Base-by-base conservation (phyloP, 306 rosid genomes). In the Geum urbanum region DNA sequence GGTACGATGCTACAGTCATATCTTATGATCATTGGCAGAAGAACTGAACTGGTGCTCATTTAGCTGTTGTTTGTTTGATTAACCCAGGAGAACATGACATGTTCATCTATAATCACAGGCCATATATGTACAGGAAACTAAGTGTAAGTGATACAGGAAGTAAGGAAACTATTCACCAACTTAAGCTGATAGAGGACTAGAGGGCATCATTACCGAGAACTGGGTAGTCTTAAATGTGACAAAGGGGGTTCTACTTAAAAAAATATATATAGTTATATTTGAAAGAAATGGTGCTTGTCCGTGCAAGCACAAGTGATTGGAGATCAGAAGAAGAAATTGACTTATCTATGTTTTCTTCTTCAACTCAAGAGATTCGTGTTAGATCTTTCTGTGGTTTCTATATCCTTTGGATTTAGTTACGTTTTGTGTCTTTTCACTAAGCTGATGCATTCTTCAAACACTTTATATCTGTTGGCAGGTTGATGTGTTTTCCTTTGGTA, bases 401-500 rank as follows among this genome's bases (percentile, higher is more conserved):
- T 27, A 27, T 1, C 10, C 51, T 50, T 46, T 43, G 8, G 18
- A 35, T 40, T 67, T 13, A 5, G 7, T 43, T 43, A 43, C n/a
- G n/a, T n/a, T n/a, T n/a, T n/a, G n/a, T n/a, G 19, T n/a, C 44
- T 37, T 37, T 9, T 7, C 11, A 0, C 22, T n/a, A 63, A 20
- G 22, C 56, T 68, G 54, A 44, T 67, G 58, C 12, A 14, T 22
- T 70, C 37, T n/a, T 52, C 45, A 53, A 63, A 20, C 48, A 49
- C 67, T 72, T 70, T 32, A 64, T 66, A 70, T 61, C 46, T 46
- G 67, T 76, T 63, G 74, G 76, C 82, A 91, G 97, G 96, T 91
- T 71, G 97, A 91, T 79, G 96, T 91, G 43, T 91, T 88, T 81
- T 91, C 97, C 16, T 91, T 91, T 82, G 97, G 96, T 65, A 91